Evolutionary conservation across 306 rosid species (phyloP).

Genomic region (Acacia melanoxylon): DNA sequence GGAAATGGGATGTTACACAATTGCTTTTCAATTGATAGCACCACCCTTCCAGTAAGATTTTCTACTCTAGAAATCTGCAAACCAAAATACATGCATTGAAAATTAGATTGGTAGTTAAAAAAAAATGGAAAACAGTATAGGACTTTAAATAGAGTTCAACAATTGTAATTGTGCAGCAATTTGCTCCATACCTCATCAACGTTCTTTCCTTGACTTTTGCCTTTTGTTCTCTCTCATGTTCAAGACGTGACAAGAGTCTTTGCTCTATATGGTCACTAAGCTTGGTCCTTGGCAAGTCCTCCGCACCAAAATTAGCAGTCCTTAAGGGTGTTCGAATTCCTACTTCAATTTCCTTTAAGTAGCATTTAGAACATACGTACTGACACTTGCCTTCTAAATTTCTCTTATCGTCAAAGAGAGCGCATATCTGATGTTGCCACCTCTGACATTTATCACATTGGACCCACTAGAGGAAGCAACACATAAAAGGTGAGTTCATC

Average conservation of each 20-base stretch:
- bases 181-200: constrained; percentile 47
- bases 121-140: neutral
- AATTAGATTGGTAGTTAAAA: constrained; percentile 5
- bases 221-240: constrained; percentile 44
- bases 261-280: constrained; percentile 68
- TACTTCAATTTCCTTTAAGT: constrained; percentile 40
- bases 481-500: constrained; percentile 14
- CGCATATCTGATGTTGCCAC: constrained; percentile 78
- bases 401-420: constrained; percentile 47
- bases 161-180: neutral
- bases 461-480: constrained; percentile 57
- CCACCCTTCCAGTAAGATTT: constrained; percentile 59
- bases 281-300: constrained; percentile 55
- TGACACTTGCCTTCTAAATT: constrained; percentile 41
- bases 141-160: neutral
- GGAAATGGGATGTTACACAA: no score
- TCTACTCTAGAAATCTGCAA: constrained; percentile 57
- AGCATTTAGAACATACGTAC: constrained; percentile 57
- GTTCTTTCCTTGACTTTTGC: constrained; percentile 37
- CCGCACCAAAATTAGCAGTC: constrained; percentile 44
- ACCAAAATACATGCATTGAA: neutral
- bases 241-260: constrained; percentile 47
- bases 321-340: constrained; percentile 34
- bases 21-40: constrained; percentile 50
- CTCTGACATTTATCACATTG: constrained; percentile 60